Percentiles rank a stretch among this genome's conserved stretches.
These are phyloP conservation scores for Plantago major DNA, from an alignment of 257 asterid species.

Conservation along the genomic window DNA sequence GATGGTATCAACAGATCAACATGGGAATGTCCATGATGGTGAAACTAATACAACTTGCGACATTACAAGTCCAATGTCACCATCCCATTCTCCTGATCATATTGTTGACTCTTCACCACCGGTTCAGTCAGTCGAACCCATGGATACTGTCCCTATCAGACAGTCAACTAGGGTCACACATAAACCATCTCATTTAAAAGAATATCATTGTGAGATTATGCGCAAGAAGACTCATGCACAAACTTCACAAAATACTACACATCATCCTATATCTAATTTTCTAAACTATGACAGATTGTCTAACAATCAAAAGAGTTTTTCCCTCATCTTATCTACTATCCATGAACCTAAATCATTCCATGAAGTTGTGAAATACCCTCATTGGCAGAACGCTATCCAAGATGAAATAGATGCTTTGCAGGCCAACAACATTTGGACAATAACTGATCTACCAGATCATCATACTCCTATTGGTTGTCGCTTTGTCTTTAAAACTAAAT, in stretches of 20 bases:
- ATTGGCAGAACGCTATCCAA: neutral
- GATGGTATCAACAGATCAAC: too few species aligned
- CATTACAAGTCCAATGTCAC: too few species aligned
- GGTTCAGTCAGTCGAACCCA: too few species aligned
- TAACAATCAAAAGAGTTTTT: neutral
- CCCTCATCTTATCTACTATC: neutral
- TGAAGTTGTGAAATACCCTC: neutral
- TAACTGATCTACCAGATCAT: neutral
- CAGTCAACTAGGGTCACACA: too few species aligned
- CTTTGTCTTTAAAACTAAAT: neutral
- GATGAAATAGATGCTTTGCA: neutral
- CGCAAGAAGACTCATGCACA: too few species aligned
- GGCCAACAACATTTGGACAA: neutral
- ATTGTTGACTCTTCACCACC: too few species aligned
- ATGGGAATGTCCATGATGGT: too few species aligned
- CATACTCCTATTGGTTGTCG: neutral
- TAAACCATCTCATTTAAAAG: too few species aligned
- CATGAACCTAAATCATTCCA: neutral
- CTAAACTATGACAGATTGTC: neutral
- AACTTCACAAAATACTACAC: neutral
- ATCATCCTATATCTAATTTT: neutral
- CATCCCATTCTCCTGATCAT: too few species aligned
- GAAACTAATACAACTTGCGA: too few species aligned
- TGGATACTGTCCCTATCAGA: too few species aligned
- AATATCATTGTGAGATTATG: too few species aligned